phyloP scores from a whole-genome alignment of 495 filamentous ascomycete species.

The Talaromyces thailandensis region DNA sequence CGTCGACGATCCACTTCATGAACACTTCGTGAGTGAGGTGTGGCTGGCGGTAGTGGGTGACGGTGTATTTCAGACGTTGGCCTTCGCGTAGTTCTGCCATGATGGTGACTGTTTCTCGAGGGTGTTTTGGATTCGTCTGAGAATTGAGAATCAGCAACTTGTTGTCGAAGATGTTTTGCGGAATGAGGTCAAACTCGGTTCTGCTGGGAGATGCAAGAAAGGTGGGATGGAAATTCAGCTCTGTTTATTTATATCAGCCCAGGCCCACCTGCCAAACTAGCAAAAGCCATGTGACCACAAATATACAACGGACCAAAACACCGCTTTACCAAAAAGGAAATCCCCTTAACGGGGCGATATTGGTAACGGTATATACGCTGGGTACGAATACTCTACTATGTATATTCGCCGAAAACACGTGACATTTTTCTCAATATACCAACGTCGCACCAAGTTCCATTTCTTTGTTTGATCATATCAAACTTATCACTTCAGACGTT shows the following conservation, averaged over 20 bases:
- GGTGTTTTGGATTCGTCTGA: no score
- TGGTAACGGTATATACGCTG: no score
- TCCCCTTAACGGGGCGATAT: no score
- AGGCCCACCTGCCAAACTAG: neutral
- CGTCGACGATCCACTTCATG: constrained; percentile 22
- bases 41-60: constrained; percentile 19
- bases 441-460: neutral
- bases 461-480: neutral
- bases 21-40: constrained; percentile 22
- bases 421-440: no score
- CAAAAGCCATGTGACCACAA: neutral
- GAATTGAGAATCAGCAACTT: no score
- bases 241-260: neutral
- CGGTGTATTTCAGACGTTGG: constrained; percentile 17
- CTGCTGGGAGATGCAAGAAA: neutral
- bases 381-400: no score
- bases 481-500: neutral
- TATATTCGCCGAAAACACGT: no score
- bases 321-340: no score
- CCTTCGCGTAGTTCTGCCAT: constrained; percentile 9
- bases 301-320: no score
- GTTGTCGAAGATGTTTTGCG: no score
- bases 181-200: neutral
- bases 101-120: neutral
- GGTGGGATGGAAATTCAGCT: neutral